These are phyloP conservation scores for Trametes polyzona DNA, from an alignment of 1,284 basidiomycete genomes.

Conservation along the genomic window DNA sequence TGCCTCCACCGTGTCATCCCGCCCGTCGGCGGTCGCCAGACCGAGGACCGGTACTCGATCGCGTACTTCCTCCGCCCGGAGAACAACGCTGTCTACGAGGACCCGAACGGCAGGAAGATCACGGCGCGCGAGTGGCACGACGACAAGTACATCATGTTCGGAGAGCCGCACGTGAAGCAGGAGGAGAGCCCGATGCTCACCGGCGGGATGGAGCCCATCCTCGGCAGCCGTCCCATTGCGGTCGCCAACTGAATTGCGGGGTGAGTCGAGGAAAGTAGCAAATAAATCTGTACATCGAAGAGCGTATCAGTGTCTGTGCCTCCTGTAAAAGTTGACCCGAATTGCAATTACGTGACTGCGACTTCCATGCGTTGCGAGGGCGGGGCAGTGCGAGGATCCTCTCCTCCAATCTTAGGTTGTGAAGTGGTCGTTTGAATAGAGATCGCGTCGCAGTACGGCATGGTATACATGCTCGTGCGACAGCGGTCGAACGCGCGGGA, in stretches of 20 bases:
- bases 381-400: too few species aligned
- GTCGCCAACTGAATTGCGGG: not conserved
- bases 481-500: too few species aligned
- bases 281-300: not conserved
- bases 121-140: constrained; percentile 1
- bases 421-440: too few species aligned
- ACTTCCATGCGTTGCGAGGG: too few species aligned
- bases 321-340: too few species aligned
- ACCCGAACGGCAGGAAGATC: not conserved
- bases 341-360: too few species aligned
- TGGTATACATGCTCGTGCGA: too few species aligned
- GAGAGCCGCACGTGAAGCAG: constrained; percentile 1
- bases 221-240: not conserved
- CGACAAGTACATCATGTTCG: constrained; percentile 1
- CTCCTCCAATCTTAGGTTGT: too few species aligned
- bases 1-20: not conserved
- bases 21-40: not conserved
- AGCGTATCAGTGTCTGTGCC: too few species aligned
- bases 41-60: constrained; percentile 1
- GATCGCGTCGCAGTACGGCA: too few species aligned
- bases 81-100: not conserved
- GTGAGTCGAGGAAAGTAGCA: not conserved
- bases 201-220: not conserved
- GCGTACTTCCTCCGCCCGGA: constrained; percentile 4
- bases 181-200: constrained; percentile 1